A percentile compares a stretch with the other conserved stretches of the same genome.
phyloP scores from a whole-genome alignment of 768 basidiomycete genomes.

The Multifurca ochricompacta region DNA sequence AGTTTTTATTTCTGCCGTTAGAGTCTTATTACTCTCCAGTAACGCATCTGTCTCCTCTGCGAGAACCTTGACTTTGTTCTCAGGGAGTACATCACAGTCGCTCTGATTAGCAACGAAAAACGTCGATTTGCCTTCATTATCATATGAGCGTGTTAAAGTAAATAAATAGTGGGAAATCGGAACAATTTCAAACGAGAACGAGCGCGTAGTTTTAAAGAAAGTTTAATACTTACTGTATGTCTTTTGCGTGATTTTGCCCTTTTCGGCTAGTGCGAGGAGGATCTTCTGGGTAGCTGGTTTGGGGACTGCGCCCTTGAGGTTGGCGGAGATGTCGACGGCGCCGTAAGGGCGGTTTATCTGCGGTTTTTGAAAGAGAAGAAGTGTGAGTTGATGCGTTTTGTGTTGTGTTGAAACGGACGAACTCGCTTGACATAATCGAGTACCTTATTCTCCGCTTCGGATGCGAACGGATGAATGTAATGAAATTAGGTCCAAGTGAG shows the following conservation, averaged over 20 bases:
- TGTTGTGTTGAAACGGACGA: not conserved
- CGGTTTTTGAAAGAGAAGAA: not conserved
- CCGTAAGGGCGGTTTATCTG: slow-evolving; percentile 94
- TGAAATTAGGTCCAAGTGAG: no score
- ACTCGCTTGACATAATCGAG: slow-evolving; percentile 20
- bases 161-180: not conserved
- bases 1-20: slow-evolving; percentile 44
- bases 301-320: slow-evolving; percentile 82
- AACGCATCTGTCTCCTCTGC: slow-evolving; percentile 49
- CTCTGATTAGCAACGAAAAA: slow-evolving; percentile 85
- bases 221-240: slow-evolving; percentile 51
- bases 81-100: slow-evolving; percentile 55
- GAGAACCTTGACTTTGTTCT: slow-evolving; percentile 51
- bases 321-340: slow-evolving; percentile 85
- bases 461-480: not conserved
- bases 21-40: slow-evolving; percentile 51
- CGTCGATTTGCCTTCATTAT: slow-evolving; percentile 72
- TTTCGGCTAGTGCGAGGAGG: slow-evolving; percentile 73
- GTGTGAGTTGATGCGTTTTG: not conserved
- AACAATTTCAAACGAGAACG: not conserved
- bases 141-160: not conserved
- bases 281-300: slow-evolving; percentile 84
- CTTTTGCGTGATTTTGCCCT: slow-evolving; percentile 75
- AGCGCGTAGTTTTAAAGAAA: no score
- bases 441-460: slow-evolving; percentile 19